Evolutionary conservation across 805 yeast species (phyloP), one percentile per base, ranked within the genome.

Genomic region (Scheffersomyces coipomensis): DNA sequence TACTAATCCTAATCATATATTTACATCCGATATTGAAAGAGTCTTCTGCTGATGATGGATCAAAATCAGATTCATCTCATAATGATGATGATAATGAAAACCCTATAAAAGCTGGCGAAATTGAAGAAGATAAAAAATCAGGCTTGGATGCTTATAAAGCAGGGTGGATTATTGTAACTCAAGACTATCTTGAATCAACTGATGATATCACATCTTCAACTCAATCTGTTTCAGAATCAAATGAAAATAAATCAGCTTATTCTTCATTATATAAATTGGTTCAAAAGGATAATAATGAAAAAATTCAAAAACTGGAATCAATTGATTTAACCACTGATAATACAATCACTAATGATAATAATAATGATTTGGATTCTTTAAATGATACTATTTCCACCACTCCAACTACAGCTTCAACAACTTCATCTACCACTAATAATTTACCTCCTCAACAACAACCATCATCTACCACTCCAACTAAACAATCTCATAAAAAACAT

Each of bases 111-210:
- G 79, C 83, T 3, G 85, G 85, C 0, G 81, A 77, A 43, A 52
- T 84, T n/a, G 81, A 83, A 40, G 90, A 85, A 49, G 60, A 63
- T 10, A 61, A 65, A 29, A 67, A 71, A n/a, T 58, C 77, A 0
- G 95, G 93, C 3, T 76, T 84, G 1, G 78, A 79, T 19, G 75
- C 88, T 0, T 74, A 62, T 48, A 78, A 74, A 54, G 66, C 78
- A 9, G 96, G 95, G 7, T 87, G 95, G 95, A 63, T 88, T 2
- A 78, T 84, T 2, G 90, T 90, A n/a, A 85, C 95, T 0, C 81
- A 79, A 44, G 91, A 85, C 47, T 86, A 83, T 55, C 35, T 68
- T 29, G 73, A 68, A 36, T 60, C 68, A 3, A 51, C 63, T 8
- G 72, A 65, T 38, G 69, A 66, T 71, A 84, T 62, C 66, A 73